Percentiles rank a stretch among this genome's conserved stretches.
Evolutionary conservation across 257 asterid genomes (phyloP).

Genomic region (Osmanthus fragrans): DNA sequence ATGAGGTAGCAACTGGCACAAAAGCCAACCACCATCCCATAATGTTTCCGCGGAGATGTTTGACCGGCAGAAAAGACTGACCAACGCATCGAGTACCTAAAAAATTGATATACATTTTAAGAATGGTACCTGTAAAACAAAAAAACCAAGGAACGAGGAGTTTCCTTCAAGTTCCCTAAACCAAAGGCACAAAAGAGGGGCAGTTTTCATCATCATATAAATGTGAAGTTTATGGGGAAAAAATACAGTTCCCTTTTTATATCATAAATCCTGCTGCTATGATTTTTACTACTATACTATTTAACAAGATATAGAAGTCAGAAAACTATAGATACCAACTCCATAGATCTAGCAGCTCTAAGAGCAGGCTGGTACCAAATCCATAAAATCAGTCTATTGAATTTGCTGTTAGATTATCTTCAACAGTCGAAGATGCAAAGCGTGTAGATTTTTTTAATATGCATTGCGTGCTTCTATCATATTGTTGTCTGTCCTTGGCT

Average conservation of each 20-base stretch:
- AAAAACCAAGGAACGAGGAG: conserved; percentile 4
- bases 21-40: conserved; percentile 99
- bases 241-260: neutral
- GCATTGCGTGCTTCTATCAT: neutral
- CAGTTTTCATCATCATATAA: neutral
- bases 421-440: neutral
- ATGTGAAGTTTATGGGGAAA: neutral
- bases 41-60: conserved; percentile 88
- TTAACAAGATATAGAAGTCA: neutral
- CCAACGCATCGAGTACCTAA: conserved; percentile 94
- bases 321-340: conserved; percentile 13
- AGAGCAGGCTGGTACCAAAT: conserved; percentile 11
- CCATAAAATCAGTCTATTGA: neutral
- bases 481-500: neutral
- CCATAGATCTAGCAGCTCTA: conserved; percentile 7
- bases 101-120: conserved; percentile 29
- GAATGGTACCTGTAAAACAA: conserved; percentile 8
- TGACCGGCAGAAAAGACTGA: conserved; percentile 89
- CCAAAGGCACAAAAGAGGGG: conserved; percentile 13
- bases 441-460: neutral
- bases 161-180: conserved; percentile 4
- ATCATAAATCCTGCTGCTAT: neutral
- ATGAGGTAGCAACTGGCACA: conserved; percentile 91
- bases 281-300: conserved; percentile 2
- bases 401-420: no score